phyloP scores from a whole-genome alignment of 176 grass and related monocot genomes.

The Dendrocalamus sinicus region DNA sequence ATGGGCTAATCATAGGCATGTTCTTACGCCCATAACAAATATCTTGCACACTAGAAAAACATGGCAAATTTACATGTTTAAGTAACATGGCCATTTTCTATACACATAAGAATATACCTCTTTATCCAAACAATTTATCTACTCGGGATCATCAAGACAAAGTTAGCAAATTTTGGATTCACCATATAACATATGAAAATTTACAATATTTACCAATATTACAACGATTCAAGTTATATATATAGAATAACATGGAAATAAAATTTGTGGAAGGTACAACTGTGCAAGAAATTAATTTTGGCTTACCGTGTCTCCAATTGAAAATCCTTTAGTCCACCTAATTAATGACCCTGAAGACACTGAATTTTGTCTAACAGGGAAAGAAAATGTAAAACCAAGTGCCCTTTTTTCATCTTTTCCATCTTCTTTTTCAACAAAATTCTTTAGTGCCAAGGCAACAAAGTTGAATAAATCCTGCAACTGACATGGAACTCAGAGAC shows the following conservation, averaged over 20 bases:
- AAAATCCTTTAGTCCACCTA: conserved; percentile 91
- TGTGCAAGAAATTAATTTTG: neutral
- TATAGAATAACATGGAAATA: conserved; percentile 16
- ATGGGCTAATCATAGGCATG: neutral
- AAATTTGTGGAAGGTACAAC: neutral
- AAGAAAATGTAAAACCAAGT: conserved; percentile 98
- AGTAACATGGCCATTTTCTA: neutral
- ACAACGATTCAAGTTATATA: neutral
- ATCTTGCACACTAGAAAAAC: neutral
- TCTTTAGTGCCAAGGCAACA: conserved; percentile 65
- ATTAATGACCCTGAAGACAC: conserved; percentile 86
- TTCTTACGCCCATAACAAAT: neutral
- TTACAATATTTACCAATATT: neutral
- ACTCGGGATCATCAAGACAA: neutral
- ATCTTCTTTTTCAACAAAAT: conserved; percentile 75
- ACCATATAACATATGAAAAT: neutral
- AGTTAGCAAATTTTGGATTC: neutral
- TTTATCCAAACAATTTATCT: conserved; percentile 1
- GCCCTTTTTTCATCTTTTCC: conserved; percentile 51
- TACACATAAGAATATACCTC: neutral
- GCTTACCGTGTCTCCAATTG: conserved; percentile 79
- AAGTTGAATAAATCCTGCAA: conserved; percentile 83
- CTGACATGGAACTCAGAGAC: conserved; percentile 28
- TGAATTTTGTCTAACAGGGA: conserved; percentile 88
- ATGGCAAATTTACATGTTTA: neutral